Evolutionary conservation across 2,329 filamentous ascomycete species (phyloP).

Genomic region (Grosmannia huntii): DNA sequence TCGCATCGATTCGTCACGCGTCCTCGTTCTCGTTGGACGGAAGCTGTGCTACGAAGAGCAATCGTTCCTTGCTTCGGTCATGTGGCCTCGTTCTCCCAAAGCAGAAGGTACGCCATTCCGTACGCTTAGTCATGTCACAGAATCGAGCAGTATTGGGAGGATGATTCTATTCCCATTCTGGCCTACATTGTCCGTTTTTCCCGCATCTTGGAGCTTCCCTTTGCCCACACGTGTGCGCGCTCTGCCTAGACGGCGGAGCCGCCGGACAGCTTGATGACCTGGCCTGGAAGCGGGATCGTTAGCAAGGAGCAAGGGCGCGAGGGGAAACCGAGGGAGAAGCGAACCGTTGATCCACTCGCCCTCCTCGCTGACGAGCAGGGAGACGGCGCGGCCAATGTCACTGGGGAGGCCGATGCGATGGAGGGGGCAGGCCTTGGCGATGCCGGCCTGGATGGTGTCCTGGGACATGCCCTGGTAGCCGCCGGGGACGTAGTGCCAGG

Average conservation of each 20-base stretch:
- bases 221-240: no score
- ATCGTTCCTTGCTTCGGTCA: no score
- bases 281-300: conserved; percentile 17
- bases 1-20: neutral
- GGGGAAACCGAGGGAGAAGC: conserved; percentile 11
- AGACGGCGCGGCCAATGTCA: conserved; percentile 46
- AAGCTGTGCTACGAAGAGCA: no score
- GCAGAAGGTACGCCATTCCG: no score
- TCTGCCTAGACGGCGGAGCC: conserved; percentile 18
- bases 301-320: neutral
- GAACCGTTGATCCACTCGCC: conserved; percentile 54
- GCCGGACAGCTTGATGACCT: conserved; percentile 26
- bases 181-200: neutral
- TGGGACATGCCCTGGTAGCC: conserved; percentile 37
- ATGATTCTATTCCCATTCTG: neutral
- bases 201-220: no score
- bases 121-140: neutral
- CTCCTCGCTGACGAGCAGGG: conserved; percentile 41
- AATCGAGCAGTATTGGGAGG: neutral
- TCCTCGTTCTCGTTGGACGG: neutral
- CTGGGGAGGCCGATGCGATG: conserved; percentile 43
- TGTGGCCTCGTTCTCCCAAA: no score
- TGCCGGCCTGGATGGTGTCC: conserved; percentile 39
- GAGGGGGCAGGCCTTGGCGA: conserved; percentile 45
- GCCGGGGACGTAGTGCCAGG: conserved; percentile 51